Percentiles rank a stretch among this genome's conserved stretches.
These are phyloP conservation scores for Fusarium sacchari DNA, from an alignment of 2,329 filamentous ascomycete genomes.

Conservation along the genomic window DNA sequence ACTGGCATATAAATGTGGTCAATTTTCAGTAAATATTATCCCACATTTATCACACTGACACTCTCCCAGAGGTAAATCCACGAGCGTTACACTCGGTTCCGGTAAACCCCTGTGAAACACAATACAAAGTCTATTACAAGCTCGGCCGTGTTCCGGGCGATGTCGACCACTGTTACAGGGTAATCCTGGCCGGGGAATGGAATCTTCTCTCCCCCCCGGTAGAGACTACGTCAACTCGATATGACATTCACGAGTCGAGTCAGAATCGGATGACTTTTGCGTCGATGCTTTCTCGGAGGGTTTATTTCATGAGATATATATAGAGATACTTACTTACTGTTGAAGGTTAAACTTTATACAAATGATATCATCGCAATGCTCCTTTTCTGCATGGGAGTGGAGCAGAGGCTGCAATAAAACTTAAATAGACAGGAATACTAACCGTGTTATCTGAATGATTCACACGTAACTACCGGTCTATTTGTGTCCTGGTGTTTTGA, in stretches of 20 bases:
- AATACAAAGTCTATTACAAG: not conserved
- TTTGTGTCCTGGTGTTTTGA: not conserved
- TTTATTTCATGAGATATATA: not conserved
- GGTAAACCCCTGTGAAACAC: not conserved
- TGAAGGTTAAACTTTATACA: not conserved
- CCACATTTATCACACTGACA: rapidly evolving
- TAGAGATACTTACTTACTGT: too few relatives aligned
- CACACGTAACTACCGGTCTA: not conserved
- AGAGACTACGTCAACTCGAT: not conserved
- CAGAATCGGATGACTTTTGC: not conserved
- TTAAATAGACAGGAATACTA: too few relatives aligned
- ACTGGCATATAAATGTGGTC: rapidly evolving
- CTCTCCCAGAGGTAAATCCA: not conserved
- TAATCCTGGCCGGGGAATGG: not conserved
- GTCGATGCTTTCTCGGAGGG: not conserved
- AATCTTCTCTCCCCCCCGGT: not conserved
- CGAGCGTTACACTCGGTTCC: not conserved
- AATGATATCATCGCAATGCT: not conserved
- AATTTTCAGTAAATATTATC: not conserved
- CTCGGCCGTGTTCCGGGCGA: not conserved
- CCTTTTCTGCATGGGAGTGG: not conserved
- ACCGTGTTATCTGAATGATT: too few relatives aligned
- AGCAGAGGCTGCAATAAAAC: not conserved
- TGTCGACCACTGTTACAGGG: not conserved
- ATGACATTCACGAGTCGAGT: not conserved